phyloP scores from a whole-genome alignment of 805 yeast species.

The Torulaspora microellipsoides region DNA sequence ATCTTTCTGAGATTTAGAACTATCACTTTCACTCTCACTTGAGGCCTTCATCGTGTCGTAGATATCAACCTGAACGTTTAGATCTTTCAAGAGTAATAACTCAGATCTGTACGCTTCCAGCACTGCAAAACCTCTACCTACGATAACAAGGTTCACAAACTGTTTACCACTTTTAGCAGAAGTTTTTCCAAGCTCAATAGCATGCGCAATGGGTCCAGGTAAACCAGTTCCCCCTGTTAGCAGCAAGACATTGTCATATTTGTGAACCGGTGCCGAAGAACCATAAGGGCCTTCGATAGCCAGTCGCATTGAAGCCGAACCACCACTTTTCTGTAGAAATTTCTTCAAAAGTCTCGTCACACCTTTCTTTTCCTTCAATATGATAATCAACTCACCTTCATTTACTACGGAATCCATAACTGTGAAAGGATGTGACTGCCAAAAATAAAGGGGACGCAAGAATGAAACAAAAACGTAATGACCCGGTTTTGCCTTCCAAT shows the following conservation, averaged over 20 bases:
- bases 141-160: conserved; percentile 14
- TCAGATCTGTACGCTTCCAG: conserved; percentile 19
- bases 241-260: conserved; percentile 51
- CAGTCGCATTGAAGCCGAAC: conserved; percentile 32
- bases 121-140: conserved; percentile 16
- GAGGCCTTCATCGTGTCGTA: conserved; percentile 11
- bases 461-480: conserved; percentile 45
- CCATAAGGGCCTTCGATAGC: conserved; percentile 73
- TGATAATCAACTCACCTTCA: conserved; percentile 36
- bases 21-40: too few species aligned
- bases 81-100: conserved; percentile 12
- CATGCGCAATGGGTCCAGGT: conserved; percentile 55
- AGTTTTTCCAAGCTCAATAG: conserved; percentile 33
- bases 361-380: conserved; percentile 46
- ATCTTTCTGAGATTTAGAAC: not conserved
- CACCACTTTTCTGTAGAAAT: conserved; percentile 31
- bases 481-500: conserved; percentile 44
- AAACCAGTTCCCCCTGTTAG: conserved; percentile 75
- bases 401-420: conserved; percentile 36
- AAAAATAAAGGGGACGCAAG: conserved; percentile 38
- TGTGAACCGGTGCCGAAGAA: conserved; percentile 42
- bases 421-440: conserved; percentile 59
- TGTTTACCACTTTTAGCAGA: conserved; percentile 5
- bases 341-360: conserved; percentile 37
- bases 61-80: conserved; percentile 16